Base-by-base conservation (phyloP, 2,329 filamentous ascomycete genomes). In the Venturia aucupariae region DNA sequence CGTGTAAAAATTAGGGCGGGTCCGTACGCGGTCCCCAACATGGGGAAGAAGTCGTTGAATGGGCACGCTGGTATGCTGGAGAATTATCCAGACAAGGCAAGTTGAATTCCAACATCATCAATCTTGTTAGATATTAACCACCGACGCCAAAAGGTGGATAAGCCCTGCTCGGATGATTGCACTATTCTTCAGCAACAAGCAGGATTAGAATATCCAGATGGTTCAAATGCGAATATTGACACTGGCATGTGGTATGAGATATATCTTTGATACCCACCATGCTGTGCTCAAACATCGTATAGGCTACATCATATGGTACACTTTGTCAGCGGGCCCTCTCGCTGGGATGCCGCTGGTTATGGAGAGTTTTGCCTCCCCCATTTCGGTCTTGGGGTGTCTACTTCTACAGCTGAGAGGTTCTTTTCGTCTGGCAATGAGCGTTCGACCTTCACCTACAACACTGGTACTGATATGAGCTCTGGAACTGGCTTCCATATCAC, bases 241-340 rank as follows among this genome's bases (percentile, higher is more conserved):
- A 44, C 38, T 27, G 63, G 63, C 1, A 44, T 64, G 55, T 64
- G 63, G 61, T 63, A 51, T 19, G 61, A 3, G 1, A 19, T 15
- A 60, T 5, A 38, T 11, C 15, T 13, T n/a, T n/a, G n/a, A 6
- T 24, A 1, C 7, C 41, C 6, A 19, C 17, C 6, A 27, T 11
- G 19, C 19, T 41, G 17, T 42, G 17, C 24, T 61, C 2, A 42
- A 4, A 1, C 22, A n/a, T 63, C 7, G 11, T 8, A 22, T 38
- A 64, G 62, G 64, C 61, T 64, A 17, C 46, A 64, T 30, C 46
- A 64, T 11, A 64, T 64, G 63, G 55, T 60, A 30, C 63, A 64
- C 11, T 65, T 65, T 17, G 39, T 24, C 30, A 27, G 22, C 24
- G 64, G 64, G 8, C 64, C 64, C 22, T 22, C 15, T n/a, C 64